Base-by-base conservation (phyloP, 2,329 filamentous ascomycete genomes). In the Colletotrichum filicis region DNA sequence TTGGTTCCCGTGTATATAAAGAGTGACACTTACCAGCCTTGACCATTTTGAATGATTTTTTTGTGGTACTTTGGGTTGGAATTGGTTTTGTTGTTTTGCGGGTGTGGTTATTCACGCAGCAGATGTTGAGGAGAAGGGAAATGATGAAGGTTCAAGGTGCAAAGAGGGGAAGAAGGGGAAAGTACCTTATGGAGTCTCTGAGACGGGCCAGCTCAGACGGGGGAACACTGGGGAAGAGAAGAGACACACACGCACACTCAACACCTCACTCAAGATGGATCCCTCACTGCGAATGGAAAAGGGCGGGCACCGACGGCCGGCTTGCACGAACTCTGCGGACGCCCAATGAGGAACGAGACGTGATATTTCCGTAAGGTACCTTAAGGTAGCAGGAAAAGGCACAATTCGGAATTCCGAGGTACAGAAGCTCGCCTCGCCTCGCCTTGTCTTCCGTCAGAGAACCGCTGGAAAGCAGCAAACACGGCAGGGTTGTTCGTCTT, bases 21-120 rank as follows among this genome's bases (percentile, higher is more conserved):
- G 76, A 69, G 76, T 66, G 30, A 64, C 75, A 91, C 93, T 83
- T 91, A 97, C 95, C 94, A 88, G 96, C 95, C 91, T 98, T 98
- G 90, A 98, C 95, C 95, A 98, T 98, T 92, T 92, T 98, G 93
- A 87, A n/a, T 87, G 87, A 87, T 79, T 87, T 79, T 87, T 53
- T 85, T 81, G 77, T 80, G 42, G 79, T 81, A 71, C 78, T 78
- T 73, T 74, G 72, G 74, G 74, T 71, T 76, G 61, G 68, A 71
- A 61, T 62, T 53, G 53, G 52, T 65, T 67, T 22, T 69, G 73
- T 68, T 66, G 63, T 35, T 46, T 55, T 7, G 57, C 52, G 37
- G 60, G 24, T 37, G 49, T 57, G 68, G 64, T 52, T 72, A 57
- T 19, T 63, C 63, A 68, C 53, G 53, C 55, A 49, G 49, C 32